A percentile compares a stretch with the other conserved stretches of the same genome.
Evolutionary conservation across 2,329 filamentous ascomycete genomes (phyloP).

Genomic region (Botrytis hyacinthi): DNA sequence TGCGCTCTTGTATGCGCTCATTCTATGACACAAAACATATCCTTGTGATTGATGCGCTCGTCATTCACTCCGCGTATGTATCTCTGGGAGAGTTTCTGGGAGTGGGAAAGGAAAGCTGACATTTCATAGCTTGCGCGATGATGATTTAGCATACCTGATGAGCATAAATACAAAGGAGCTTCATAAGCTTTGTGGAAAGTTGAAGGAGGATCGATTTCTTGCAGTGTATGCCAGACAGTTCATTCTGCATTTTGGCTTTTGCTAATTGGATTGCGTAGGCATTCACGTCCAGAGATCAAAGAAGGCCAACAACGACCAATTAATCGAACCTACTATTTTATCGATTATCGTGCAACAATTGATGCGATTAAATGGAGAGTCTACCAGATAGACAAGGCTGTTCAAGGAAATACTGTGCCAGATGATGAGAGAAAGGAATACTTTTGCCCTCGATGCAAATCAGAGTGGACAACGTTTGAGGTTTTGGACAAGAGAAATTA

Average conservation of each 20-base stretch:
- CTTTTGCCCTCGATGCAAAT: constrained; percentile 75
- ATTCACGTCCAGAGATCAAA: constrained; percentile 72
- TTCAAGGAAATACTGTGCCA: constrained; percentile 79
- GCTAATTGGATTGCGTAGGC: constrained; percentile 45
- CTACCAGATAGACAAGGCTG: constrained; percentile 81
- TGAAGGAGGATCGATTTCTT: constrained; percentile 83
- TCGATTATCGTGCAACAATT: constrained; percentile 90
- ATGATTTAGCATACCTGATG: constrained; percentile 83
- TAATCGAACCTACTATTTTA: constrained; percentile 92
- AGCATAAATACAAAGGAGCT: constrained; percentile 89
- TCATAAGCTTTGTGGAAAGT: constrained; percentile 80
- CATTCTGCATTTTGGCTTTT: constrained; percentile 12
- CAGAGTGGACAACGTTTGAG: constrained; percentile 87
- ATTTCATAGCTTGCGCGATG: constrained; percentile 66
- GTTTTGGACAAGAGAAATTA: constrained; percentile 70
- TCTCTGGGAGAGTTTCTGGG: constrained; percentile 20
- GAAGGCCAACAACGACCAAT: constrained; percentile 79
- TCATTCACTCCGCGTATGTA: constrained; percentile 67
- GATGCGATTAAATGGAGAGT: constrained; percentile 96
- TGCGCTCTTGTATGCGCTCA: constrained; percentile 80
- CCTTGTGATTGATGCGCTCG: constrained; percentile 75
- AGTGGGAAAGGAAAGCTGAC: constrained; percentile 32
- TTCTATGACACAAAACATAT: constrained; percentile 87
- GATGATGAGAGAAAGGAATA: constrained; percentile 90
- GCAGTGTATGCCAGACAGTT: constrained; percentile 59